Conservation (phyloP, 2,329 filamentous ascomycete genomes). For the Remersonia thermophila region DNA sequence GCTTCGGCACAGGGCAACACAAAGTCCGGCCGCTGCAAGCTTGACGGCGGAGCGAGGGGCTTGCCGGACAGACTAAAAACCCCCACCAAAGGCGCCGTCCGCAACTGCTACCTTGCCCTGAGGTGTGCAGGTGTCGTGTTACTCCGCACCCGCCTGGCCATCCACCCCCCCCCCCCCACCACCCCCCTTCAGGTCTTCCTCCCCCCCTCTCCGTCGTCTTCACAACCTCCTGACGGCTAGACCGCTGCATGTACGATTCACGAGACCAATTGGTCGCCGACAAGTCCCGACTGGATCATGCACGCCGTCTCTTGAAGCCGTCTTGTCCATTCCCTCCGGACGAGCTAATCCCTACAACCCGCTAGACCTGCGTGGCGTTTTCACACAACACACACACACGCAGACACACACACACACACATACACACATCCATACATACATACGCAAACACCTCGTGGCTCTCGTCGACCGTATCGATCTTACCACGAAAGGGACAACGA, state of each 20-base stretch:
- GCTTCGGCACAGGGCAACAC: background rate
- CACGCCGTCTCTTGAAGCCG: conserved; percentile 30
- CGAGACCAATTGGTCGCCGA: conserved; percentile 27
- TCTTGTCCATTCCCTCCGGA: conserved; percentile 18
- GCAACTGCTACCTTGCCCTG: conserved; percentile 16
- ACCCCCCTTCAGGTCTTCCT: too few species aligned
- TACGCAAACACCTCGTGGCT: too few species aligned
- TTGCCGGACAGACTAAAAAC: conserved; percentile 10
- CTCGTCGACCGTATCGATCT: conserved; percentile 9
- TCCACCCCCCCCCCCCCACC: too few species aligned
- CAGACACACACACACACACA: too few species aligned
- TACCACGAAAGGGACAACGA: too few species aligned
- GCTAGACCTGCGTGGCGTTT: conserved; percentile 8
- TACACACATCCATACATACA: too few species aligned
- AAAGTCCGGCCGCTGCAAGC: conserved; percentile 12
- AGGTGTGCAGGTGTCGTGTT: conserved; percentile 18
- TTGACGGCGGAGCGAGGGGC: conserved; percentile 13
- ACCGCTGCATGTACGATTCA: conserved; percentile 23
- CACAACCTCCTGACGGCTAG: conserved; percentile 24
- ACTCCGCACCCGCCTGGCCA: conserved; percentile 13
- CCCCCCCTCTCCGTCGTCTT: conserved; percentile 15
- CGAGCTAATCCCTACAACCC: conserved; percentile 14
- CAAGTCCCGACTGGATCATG: conserved; percentile 28
- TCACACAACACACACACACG: conserved; percentile 11
- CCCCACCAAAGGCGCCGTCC: conserved; percentile 21